These are phyloP conservation scores for Cyphellophora europaea DNA, from an alignment of 2,329 filamentous ascomycete genomes.

Conservation along the genomic window DNA sequence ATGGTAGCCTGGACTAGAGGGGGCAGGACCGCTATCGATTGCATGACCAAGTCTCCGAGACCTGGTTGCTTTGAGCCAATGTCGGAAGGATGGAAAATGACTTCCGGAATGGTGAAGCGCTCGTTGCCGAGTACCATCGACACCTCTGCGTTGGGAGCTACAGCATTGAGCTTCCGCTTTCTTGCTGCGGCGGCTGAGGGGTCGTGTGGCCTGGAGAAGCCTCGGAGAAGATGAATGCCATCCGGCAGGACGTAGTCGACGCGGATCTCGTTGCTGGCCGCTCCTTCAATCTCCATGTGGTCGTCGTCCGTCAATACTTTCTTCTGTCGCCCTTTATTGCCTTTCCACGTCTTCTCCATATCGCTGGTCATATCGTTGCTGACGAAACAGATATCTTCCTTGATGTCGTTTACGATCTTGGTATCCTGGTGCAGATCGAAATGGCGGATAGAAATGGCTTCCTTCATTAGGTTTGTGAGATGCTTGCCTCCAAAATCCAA, in stretches of 20 bases:
- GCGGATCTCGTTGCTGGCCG: constrained; percentile 45
- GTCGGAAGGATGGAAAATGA: constrained; percentile 79
- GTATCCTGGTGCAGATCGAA: constrained; percentile 94
- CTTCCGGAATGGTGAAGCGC: constrained; percentile 79
- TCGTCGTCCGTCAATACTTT: constrained; percentile 29
- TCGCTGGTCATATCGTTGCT: constrained; percentile 66
- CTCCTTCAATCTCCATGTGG: constrained; percentile 29
- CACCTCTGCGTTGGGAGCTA: constrained; percentile 57
- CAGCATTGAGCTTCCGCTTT: constrained; percentile 36
- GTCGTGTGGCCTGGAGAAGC: constrained; percentile 70
- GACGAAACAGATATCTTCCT: constrained; percentile 80
- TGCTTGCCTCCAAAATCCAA: constrained; percentile 89
- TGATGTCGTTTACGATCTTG: constrained; percentile 91
- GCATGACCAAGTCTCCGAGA: constrained; percentile 70
- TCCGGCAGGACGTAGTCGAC: constrained; percentile 92
- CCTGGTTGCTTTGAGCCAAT: constrained; percentile 78
- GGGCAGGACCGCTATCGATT: constrained; percentile 66
- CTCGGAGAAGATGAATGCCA: constrained; percentile 53
- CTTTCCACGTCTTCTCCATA: constrained; percentile 78
- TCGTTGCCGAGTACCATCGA: constrained; percentile 83
- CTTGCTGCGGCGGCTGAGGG: constrained; percentile 46
- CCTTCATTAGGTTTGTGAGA: constrained; percentile 84
- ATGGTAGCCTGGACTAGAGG: constrained; percentile 76
- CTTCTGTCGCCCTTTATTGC: constrained; percentile 38
- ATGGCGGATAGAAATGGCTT: constrained; percentile 79